A percentile compares a stretch with the other conserved stretches of the same genome.
phyloP scores from a whole-genome alignment of 1,284 basidiomycete genomes.

The Ganoderma multipileum region DNA sequence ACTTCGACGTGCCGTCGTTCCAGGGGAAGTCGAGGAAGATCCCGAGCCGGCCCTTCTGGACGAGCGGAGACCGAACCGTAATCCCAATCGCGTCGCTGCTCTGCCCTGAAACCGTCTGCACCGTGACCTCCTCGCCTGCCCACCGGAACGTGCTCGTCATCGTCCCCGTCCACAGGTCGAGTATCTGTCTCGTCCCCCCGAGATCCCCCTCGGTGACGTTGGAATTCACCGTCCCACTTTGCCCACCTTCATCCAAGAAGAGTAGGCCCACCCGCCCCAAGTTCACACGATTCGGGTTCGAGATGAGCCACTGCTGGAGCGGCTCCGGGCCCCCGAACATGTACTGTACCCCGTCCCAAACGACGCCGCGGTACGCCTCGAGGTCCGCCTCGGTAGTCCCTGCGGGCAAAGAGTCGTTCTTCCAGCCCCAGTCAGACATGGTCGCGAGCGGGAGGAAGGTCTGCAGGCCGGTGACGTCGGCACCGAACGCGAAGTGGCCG shows the following conservation, averaged over 20 bases:
- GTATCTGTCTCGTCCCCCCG: constrained; percentile 44
- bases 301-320: constrained; percentile 63
- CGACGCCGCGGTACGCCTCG: constrained; percentile 54
- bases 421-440: constrained; percentile 69
- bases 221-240: constrained; percentile 39
- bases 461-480: constrained; percentile 64
- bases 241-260: constrained; percentile 46
- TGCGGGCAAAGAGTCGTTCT: constrained; percentile 61
- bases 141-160: constrained; percentile 54
- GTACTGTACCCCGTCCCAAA: constrained; percentile 60
- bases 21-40: constrained; percentile 69
- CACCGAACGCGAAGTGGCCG: constrained; percentile 67
- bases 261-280: constrained; percentile 57
- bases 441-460: constrained; percentile 62
- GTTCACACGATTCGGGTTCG: constrained; percentile 65
- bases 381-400: constrained; percentile 52
- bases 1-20: constrained; percentile 62
- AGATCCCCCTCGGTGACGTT: constrained; percentile 52
- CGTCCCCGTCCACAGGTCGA: constrained; percentile 64
- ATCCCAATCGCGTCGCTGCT: constrained; percentile 50
- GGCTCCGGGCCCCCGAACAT: constrained; percentile 55
- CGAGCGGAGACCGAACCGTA: constrained; percentile 47
- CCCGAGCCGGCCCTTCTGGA: constrained; percentile 49
- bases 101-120: constrained; percentile 52
- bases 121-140: constrained; percentile 43